Base-by-base conservation (phyloP, 306 rosid genomes). In the Dalbergia cochinchinensis region DNA sequence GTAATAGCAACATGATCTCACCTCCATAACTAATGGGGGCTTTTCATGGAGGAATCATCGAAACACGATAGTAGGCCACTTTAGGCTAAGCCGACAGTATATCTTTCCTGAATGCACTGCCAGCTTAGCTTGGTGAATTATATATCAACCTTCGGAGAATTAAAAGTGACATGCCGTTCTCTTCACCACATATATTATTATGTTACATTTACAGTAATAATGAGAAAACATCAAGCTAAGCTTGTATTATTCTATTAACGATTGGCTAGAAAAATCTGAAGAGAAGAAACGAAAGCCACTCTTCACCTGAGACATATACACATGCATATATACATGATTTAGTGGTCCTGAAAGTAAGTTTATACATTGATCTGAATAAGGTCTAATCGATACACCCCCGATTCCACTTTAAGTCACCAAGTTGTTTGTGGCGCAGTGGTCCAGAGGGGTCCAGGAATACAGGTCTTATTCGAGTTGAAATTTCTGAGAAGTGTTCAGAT, bases 1-100 rank as follows among this genome's bases (percentile, higher is more conserved):
- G 85, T 66, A 86, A 83, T 65, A 86, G 85, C 81, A 83, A 86
- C 83, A 80, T 86, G 87, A 86, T 86, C 87, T 83, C 83, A 83
- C 85, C 87, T 26, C 53, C 78, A 76, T 86, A 86, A 79, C 89
- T 83, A 80, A 83, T 80, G 72, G 80, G 80, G 47, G n/a, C 81
- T 80, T 86, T 86, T 86, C 58, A 74, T 62, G 76, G 65, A 78
- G 6, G 72, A 69, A 82, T 82, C 89, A 80, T 82, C 71, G 31
- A 26, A 26, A 26, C 3, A 26, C 31, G 31, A 82, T 74, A 74
- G 71, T 62, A 45, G 45, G 16, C 42, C 73, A 63, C 86, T 78
- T 85, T 85, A 84, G 78, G 74, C 58, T 78, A 73, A 75, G 78
- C 78, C 61, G 88, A 78, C 82, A 64, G 9, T 64, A n/a, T 42